Base-by-base conservation (phyloP, 495 filamentous ascomycete species). In the Aspergillus nidulans region DNA sequence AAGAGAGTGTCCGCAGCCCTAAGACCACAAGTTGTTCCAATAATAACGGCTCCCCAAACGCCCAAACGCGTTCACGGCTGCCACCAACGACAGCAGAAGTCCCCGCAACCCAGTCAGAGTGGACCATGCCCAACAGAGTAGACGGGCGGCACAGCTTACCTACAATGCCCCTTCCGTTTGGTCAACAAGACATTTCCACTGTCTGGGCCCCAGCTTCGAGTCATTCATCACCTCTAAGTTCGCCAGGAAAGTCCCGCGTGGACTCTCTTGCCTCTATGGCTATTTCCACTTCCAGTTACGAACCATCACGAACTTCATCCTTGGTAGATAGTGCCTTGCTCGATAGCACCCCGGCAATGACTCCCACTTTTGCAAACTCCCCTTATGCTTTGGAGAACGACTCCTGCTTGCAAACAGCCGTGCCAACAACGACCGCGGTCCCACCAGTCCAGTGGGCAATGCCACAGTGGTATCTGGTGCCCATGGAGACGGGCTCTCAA, bases 391-490 rank as follows among this genome's bases (percentile, higher is more conserved):
- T 65, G 26, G 38, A 47, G 38, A 32, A 52, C 23, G 59, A 62
- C 7, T 26, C 54, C 21, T 60, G 53, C 42, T 49, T 65, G 48
- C 43, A 47, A 56, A 57, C 51, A 6, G 47, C 64, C 21, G 42
- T 56, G 28, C 46, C 57, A 52, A 40, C 62, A 38, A 39, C 57
- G 10, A 58, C 67, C 51, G 46, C 63, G 2, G 44, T 60, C 23
- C 60, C 39, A 40, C 63, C 43, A 46, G 64, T 49, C 61, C 68
- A 18, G 52, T 67, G 49, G 70, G 66, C 55, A 30, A 51, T 66
- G 9, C 56, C 59, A 18, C 64, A 65, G 38, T 75, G 72, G 72
- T 73, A 71, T 52, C 49, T 61, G 6, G 61, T 73, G 57, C 58
- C 70, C 30, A 61, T 70, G 16, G 72, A 72, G 19, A 55, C 63